Conservation (phyloP, 805 yeast species). For the Vanderwaltozyma tropicalis region DNA sequence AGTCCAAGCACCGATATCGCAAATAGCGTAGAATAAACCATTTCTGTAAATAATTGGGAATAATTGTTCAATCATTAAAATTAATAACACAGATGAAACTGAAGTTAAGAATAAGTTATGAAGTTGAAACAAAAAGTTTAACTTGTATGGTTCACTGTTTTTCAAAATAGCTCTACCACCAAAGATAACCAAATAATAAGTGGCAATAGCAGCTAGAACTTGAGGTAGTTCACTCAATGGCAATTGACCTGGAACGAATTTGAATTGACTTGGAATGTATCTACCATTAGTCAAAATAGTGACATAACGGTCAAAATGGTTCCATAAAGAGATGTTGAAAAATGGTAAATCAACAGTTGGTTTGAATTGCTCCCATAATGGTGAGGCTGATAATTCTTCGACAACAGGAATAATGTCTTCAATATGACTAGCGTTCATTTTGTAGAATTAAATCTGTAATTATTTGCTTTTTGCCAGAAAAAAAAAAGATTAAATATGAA, state of each 20-base stretch:
- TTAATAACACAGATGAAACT: constrained; percentile 53
- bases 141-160: constrained; percentile 54
- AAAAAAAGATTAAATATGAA: too few relatives aligned
- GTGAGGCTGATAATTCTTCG: too few relatives aligned
- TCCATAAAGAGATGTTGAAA: constrained; percentile 27
- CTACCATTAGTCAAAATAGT: constrained; percentile 16
- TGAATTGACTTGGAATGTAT: constrained; percentile 38
- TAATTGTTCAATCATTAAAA: constrained; percentile 74
- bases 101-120: constrained; percentile 73
- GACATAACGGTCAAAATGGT: constrained; percentile 18
- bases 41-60: constrained; percentile 63
- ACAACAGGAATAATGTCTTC: constrained; percentile 14
- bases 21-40: constrained; percentile 79
- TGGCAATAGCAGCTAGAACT: constrained; percentile 46
- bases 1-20: constrained; percentile 71
- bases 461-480: too few relatives aligned
- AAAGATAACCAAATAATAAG: constrained; percentile 73
- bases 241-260: constrained; percentile 53
- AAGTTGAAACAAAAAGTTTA: constrained; percentile 68
- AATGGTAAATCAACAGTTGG: constrained; percentile 29
- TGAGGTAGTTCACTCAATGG: constrained; percentile 57
- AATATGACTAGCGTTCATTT: constrained; percentile 8
- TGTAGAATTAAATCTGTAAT: too few relatives aligned
- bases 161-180: constrained; percentile 68
- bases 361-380: too few relatives aligned